Evolutionary conservation across 495 filamentous ascomycete genomes (phyloP), one percentile per base, ranked within the genome.

Genomic region (Xylaria grammica): DNA sequence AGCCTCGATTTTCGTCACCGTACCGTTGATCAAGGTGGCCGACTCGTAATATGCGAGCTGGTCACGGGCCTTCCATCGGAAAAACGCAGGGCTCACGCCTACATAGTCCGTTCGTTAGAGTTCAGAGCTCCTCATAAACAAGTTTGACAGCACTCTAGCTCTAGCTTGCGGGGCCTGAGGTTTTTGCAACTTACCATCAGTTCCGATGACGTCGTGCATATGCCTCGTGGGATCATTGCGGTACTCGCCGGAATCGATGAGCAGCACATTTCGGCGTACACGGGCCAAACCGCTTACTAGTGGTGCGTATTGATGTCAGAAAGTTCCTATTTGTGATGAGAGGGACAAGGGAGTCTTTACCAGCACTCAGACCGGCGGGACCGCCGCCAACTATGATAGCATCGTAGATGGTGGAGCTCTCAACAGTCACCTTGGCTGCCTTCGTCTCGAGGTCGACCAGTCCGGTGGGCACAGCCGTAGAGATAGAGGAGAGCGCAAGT

Each of bases 121-220:
- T 11, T 11, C 20, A 1, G 13, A 22, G 6, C 13, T 50, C 27
- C 27, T 50, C 1, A 36, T 3, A 49, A 4, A 11, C 11, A 11
- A 5, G 11, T 36, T 36, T 36, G 11, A 11, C 4, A 5, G 32
- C 32, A 4, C 4, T 48, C 19, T 20, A 3, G 20, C 27, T 19
- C 4, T 3, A 50, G 19, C n/a, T 27, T 61, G 13, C 51, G 2
- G 44, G 26, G 11, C 30, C 2, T 5, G n/a, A 15, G n/a, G 1
- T 15, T 27, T 26, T 0, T 17, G 26, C 10, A 24, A 55, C 65
- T 52, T 69, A 86, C 84, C 84, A 61, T 87, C 85, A 65, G 82
- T 84, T 5, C 83, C 84, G 38, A 86, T 78, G 5, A 86, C 83
- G 65, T 87, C 84, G 71, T 87, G 85, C 83, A 85, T 83, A 49